phyloP scores from a whole-genome alignment of 345 rosid species.

The Aegle marmelos region DNA sequence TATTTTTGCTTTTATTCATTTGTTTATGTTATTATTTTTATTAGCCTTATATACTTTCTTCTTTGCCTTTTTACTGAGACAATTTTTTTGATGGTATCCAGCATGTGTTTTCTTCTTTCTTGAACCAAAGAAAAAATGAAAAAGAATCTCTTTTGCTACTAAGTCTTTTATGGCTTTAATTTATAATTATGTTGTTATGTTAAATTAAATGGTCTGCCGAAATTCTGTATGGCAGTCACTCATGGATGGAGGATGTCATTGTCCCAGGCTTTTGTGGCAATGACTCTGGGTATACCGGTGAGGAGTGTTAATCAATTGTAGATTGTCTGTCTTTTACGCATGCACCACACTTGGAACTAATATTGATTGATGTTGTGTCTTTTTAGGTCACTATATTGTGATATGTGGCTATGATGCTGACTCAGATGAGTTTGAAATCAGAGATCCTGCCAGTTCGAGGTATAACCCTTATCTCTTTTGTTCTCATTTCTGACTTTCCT shows the following conservation, averaged over 20 bases:
- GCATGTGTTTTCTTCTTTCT: neutral
- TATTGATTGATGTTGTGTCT: slow-evolving; percentile 5
- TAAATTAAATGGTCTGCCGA: slow-evolving; percentile 7
- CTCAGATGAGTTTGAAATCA: slow-evolving; percentile 86
- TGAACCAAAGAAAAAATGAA: neutral
- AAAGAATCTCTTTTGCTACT: neutral
- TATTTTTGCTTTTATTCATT: neutral
- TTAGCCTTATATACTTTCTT: neutral
- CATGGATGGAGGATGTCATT: slow-evolving; percentile 63
- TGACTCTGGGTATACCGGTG: slow-evolving; percentile 66
- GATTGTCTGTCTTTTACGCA: neutral
- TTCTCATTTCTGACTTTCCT: neutral
- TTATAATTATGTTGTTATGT: neutral
- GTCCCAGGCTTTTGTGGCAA: slow-evolving; percentile 43
- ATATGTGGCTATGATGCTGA: slow-evolving; percentile 83
- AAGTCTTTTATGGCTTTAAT: slow-evolving; percentile 2
- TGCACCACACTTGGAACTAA: neutral
- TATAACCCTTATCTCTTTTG: slow-evolving; percentile 23
- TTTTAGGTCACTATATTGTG: slow-evolving; percentile 81
- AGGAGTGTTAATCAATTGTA: slow-evolving; percentile 19
- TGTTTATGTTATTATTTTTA: neutral
- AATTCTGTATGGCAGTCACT: slow-evolving; percentile 40
- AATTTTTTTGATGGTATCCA: neutral
- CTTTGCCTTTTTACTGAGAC: neutral
- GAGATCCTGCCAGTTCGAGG: slow-evolving; percentile 96